Conservation (phyloP, 2,329 filamentous ascomycete genomes). For the Volutella citrinella region DNA sequence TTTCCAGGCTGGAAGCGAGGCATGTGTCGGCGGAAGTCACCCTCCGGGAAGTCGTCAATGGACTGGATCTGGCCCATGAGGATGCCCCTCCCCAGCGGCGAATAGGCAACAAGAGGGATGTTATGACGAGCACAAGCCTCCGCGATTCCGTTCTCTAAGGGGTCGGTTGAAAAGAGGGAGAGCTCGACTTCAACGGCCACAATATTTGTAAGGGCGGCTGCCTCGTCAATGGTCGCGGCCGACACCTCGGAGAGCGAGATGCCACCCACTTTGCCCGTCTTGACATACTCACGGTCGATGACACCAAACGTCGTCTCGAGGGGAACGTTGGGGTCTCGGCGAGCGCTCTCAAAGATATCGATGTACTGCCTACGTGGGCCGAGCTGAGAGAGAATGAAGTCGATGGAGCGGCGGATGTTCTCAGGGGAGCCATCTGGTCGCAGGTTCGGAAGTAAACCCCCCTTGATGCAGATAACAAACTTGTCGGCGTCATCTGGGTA, state of each 20-base stretch:
- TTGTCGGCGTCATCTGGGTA: constrained; percentile 55
- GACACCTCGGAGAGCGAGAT: constrained; percentile 43
- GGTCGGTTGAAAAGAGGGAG: constrained; percentile 4
- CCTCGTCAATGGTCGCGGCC: constrained; percentile 41
- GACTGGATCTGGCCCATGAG: constrained; percentile 51
- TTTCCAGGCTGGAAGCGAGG: constrained; percentile 59
- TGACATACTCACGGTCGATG: constrained; percentile 38
- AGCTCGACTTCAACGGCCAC: constrained; percentile 46
- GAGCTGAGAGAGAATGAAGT: constrained; percentile 40
- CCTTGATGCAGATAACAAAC: constrained; percentile 55
- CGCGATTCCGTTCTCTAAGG: constrained; percentile 3
- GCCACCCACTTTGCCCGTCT: constrained; percentile 42
- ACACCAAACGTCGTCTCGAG: constrained; percentile 39
- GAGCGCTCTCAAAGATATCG: constrained; percentile 47
- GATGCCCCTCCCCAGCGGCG: constrained; percentile 58
- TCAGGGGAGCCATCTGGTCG: constrained; percentile 37
- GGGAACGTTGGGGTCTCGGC: constrained; percentile 44
- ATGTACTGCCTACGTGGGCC: constrained; percentile 47
- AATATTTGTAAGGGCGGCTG: constrained; percentile 35
- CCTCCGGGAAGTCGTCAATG: constrained; percentile 52
- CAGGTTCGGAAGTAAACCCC: constrained; percentile 40
- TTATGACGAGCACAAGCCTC: constrained; percentile 29
- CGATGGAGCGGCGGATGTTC: constrained; percentile 48
- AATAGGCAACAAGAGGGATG: constrained; percentile 67
- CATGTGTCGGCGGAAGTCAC: constrained; percentile 39